Percentiles rank a stretch among this genome's conserved stretches.
phyloP scores from a whole-genome alignment of 1,284 basidiomycete genomes.

The Sphagnurus paluster region DNA sequence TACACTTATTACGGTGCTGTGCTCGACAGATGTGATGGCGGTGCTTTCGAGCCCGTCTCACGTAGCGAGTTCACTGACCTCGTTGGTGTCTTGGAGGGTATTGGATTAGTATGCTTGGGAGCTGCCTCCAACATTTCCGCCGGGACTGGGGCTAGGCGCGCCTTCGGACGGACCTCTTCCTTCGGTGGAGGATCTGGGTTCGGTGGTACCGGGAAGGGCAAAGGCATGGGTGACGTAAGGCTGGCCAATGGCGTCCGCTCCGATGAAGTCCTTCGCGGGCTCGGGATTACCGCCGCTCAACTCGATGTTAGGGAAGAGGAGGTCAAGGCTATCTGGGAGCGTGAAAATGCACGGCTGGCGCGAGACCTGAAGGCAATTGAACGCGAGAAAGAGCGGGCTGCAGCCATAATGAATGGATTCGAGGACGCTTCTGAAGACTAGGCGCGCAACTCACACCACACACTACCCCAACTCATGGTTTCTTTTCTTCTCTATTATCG shows the following conservation, averaged over 20 bases:
- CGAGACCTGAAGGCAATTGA: constrained; percentile 52
- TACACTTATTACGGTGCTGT: constrained; percentile 63
- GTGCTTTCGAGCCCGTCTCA: constrained; percentile 62
- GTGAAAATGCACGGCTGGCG: constrained; percentile 54
- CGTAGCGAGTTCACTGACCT: constrained; percentile 76
- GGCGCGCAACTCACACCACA: too few species aligned
- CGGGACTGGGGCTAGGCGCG: constrained; percentile 39
- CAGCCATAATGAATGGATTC: constrained; percentile 37
- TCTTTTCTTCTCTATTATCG: constrained; percentile 17
- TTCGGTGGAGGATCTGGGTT: constrained; percentile 47
- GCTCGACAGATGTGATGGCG: constrained; percentile 53
- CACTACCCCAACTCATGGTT: not conserved
- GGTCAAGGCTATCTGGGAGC: constrained; percentile 64
- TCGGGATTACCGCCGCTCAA: constrained; percentile 47
- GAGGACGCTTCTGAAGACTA: constrained; percentile 57
- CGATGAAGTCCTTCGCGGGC: constrained; percentile 64
- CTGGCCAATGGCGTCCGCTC: constrained; percentile 58
- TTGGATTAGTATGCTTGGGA: constrained; percentile 52
- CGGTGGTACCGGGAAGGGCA: constrained; percentile 34
- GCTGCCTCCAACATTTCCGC: constrained; percentile 32
- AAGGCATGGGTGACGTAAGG: constrained; percentile 43
- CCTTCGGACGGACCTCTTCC: constrained; percentile 56
- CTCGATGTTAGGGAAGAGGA: constrained; percentile 64
- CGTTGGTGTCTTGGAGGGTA: constrained; percentile 67
- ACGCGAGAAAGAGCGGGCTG: constrained; percentile 26